These are phyloP conservation scores for Coprinopsis marcescibilis DNA, from an alignment of 768 basidiomycete genomes.

Conservation along the genomic window DNA sequence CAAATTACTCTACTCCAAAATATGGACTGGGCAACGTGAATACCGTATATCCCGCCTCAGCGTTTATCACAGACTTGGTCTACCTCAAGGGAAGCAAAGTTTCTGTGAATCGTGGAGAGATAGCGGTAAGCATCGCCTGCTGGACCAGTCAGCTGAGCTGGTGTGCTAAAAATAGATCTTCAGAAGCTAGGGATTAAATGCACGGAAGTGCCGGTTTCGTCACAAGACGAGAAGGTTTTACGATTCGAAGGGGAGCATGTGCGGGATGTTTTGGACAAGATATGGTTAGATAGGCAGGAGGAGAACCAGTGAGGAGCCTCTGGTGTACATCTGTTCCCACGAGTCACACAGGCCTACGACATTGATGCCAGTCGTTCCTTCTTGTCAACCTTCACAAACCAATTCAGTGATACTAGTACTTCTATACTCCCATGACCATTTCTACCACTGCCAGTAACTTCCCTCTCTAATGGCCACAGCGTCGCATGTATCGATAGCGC, in stretches of 20 bases:
- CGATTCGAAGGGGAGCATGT: conserved; percentile 45
- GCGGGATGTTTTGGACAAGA: conserved; percentile 21
- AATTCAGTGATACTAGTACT: too few relatives aligned
- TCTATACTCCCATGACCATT: neutral
- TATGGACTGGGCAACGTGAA: conserved; percentile 55
- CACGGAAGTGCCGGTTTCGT: conserved; percentile 31
- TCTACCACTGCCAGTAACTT: neutral
- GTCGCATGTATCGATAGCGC: too few relatives aligned
- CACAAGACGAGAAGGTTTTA: conserved; percentile 14
- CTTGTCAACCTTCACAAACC: too few relatives aligned
- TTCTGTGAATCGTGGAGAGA: conserved; percentile 49
- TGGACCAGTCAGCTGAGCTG: neutral
- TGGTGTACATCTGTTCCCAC: too few relatives aligned
- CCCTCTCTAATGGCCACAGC: neutral
- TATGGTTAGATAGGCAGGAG: conserved; percentile 7
- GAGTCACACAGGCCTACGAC: too few relatives aligned
- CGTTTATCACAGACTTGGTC: conserved; percentile 82
- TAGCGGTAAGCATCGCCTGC: conserved; percentile 48
- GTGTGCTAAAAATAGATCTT: conserved; percentile 3
- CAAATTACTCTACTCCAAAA: conserved; percentile 43
- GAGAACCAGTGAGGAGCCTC: neutral
- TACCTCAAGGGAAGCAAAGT: conserved; percentile 64
- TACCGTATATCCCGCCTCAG: conserved; percentile 66
- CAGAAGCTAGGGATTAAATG: conserved; percentile 60
- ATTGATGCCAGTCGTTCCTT: too few relatives aligned